Evolutionary conservation across 202 grass and related monocot genomes (phyloP).

Genomic region (Hordeum pubiflorum): DNA sequence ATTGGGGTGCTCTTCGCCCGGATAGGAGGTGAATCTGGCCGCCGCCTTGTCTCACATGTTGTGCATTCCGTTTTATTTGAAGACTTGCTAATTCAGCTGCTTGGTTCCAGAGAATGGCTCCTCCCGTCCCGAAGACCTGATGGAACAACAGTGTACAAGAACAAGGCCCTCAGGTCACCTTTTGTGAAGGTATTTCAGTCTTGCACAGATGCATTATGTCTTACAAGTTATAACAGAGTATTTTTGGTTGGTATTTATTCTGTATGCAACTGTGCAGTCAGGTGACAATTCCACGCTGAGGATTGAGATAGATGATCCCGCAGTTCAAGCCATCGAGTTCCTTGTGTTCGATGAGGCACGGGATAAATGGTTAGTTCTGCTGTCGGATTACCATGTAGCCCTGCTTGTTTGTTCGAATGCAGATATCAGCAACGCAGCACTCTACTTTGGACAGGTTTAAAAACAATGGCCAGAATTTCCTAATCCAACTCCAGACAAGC

Average conservation of each 20-base stretch:
- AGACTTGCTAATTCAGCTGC: background rate
- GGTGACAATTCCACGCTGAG: conserved; percentile 62
- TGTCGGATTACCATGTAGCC: conserved; percentile 2
- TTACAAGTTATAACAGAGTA: background rate
- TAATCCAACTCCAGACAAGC: conserved; percentile 37
- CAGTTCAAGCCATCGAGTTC: conserved; percentile 74
- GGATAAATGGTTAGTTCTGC: conserved; percentile 76
- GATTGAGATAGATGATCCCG: conserved; percentile 78
- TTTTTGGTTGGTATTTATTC: background rate
- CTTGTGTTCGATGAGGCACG: conserved; percentile 62
- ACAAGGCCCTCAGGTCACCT: conserved; percentile 67
- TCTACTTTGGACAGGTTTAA: conserved; percentile 64
- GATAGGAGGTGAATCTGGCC: conserved; percentile 35
- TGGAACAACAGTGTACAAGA: conserved; percentile 66
- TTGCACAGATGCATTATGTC: background rate
- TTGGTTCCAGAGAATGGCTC: conserved; percentile 67
- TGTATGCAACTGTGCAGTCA: conserved; percentile 40
- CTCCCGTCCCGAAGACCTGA: conserved; percentile 58
- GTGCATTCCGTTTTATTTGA: background rate
- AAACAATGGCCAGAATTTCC: conserved; percentile 87
- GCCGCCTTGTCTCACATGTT: background rate
- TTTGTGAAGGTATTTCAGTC: conserved; percentile 59
- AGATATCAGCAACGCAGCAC: background rate
- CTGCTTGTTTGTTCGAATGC: conserved; percentile 6
- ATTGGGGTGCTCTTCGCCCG: conserved; percentile 62